A percentile compares a stretch with the other conserved stretches of the same genome.
Conservation (phyloP, 148 eudicot species). For the Beta vulgaris region DNA sequence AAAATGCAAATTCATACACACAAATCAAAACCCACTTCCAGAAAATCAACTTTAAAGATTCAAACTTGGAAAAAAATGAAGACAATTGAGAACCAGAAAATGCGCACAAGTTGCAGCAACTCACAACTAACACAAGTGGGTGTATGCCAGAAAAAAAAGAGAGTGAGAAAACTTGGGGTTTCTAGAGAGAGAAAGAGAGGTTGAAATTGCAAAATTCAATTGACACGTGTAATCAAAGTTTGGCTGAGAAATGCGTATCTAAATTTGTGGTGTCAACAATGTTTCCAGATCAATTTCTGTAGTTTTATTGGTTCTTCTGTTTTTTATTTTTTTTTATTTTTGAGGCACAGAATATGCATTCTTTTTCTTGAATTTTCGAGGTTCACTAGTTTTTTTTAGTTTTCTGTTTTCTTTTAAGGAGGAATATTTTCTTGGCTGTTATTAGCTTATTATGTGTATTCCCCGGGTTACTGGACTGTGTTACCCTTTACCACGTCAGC, state of each 20-base stretch:
- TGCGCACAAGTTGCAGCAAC: not conserved
- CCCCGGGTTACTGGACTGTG: too few relatives aligned
- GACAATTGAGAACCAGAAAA: not conserved
- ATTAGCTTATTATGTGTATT: too few relatives aligned
- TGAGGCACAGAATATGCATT: too few relatives aligned
- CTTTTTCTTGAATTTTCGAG: too few relatives aligned
- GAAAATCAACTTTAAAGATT: not conserved
- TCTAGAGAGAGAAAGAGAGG: constrained; percentile 9
- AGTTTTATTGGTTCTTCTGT: constrained; percentile 18
- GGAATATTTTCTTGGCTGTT: too few relatives aligned
- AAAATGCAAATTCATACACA: not conserved
- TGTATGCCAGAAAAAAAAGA: not conserved
- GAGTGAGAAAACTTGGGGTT: too few relatives aligned
- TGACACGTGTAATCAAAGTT: constrained; percentile 20
- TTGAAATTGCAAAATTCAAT: too few relatives aligned
- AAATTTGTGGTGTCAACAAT: not conserved
- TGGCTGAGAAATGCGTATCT: constrained; percentile 15
- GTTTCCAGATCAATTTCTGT: constrained; percentile 9
- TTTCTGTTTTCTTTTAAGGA: too few relatives aligned
- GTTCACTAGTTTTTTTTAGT: too few relatives aligned
- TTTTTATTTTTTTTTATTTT: too few relatives aligned
- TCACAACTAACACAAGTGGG: not conserved
- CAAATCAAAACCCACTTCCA: not conserved
- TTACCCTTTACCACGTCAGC: too few relatives aligned
- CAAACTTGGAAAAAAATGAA: not conserved